Evolutionary conservation across 305 asterid genomes (phyloP).

Genomic region (Fraxinus latifolia): DNA sequence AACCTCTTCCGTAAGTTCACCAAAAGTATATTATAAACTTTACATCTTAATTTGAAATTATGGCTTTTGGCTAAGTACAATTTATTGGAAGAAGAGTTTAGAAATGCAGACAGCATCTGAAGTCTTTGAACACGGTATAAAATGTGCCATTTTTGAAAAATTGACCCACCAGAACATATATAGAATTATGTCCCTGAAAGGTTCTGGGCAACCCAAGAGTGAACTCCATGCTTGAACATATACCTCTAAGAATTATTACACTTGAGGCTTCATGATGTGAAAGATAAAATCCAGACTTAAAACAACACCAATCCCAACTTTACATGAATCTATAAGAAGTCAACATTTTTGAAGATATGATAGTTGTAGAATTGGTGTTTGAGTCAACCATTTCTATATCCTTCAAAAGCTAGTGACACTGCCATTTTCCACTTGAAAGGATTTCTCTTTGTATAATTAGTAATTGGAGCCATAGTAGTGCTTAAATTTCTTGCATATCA

Average conservation of each 20-base stretch:
- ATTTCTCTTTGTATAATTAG: not conserved
- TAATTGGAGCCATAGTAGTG: not conserved
- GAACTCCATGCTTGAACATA: not conserved
- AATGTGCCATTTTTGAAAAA: not conserved
- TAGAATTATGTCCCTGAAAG: not conserved
- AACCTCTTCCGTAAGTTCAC: not conserved
- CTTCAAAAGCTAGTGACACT: not conserved
- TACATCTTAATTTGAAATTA: not conserved
- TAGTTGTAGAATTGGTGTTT: not conserved
- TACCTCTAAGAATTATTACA: not conserved
- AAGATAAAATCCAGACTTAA: not conserved
- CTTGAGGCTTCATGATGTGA: not conserved
- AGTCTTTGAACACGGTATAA: not conserved
- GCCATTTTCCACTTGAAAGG: not conserved
- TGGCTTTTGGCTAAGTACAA: not conserved
- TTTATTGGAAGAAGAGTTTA: not conserved
- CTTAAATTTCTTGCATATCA: not conserved
- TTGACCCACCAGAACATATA: not conserved
- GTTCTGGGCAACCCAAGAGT: not conserved
- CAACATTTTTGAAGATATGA: not conserved
- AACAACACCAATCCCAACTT: not conserved
- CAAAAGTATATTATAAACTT: not conserved
- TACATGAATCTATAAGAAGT: not conserved
- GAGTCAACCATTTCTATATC: not conserved
- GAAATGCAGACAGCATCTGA: not conserved